Evolutionary conservation across 1,139 yeast species (phyloP), one percentile per base, ranked within the genome.

Genomic region (Nakaseomyces uthaithaninus): DNA sequence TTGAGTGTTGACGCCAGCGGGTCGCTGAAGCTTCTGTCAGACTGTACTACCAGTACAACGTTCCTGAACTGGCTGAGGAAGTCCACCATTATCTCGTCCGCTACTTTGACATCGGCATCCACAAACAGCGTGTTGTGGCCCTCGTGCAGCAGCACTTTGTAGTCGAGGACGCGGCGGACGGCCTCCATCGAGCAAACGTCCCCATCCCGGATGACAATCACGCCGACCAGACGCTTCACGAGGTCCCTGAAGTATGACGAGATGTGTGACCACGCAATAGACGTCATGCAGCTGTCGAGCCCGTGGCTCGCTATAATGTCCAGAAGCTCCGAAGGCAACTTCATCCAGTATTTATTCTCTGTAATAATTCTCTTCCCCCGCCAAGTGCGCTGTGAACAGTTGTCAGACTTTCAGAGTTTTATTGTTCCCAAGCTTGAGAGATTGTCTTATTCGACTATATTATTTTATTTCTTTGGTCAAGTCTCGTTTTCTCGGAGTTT

Each of bases 261-360:
- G 15, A 48, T 41, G n/a, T 45, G 43, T 6, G 45, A 42, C 50
- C 51, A 48, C 10, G 51, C 31, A 16, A 46, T 41, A 22, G 47
- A 40, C 7, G 50, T 46, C 36, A 28, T 43, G 17, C 46, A 45
- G 30, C 50, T 45, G 18, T 45, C 45, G 24, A 43, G 37, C 18
- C 45, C 47, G 24, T 46, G 43, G 10, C 38, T 26, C 9, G 47
- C 44, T 33, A 48, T 46, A 24, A 44, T 41, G 25, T 46, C 42
- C 27, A 48, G 27, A 14, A 48, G 36, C 22, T 48, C 51, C 35
- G 42, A 39, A 12, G 51, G 51, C 16, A 48, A 37, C 20, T 40
- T 36, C 51, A 48, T 46, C 3, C 12, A 4, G 8, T 22, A 11
- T 33, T 15, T 14, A 5, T 14, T 33, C 14, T n/a, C n/a, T n/a